Percentiles rank a stretch among this genome's conserved stretches.
Conservation (phyloP, 139 green algal genomes). For the Chlamydomonas sphaeroides region DNA sequence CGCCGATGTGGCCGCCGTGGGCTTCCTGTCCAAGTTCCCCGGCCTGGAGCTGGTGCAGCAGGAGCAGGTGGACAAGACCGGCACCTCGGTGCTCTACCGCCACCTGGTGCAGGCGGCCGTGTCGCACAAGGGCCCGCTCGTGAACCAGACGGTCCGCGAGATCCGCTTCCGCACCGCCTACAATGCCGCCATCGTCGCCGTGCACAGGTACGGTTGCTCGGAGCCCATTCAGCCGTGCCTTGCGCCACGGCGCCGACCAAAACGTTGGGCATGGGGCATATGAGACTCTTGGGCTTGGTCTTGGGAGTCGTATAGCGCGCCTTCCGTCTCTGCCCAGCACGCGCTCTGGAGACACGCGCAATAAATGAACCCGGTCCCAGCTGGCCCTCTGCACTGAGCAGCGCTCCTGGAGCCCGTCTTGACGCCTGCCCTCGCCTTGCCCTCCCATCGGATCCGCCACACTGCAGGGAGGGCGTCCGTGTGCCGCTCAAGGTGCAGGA, state of each 20-base stretch:
- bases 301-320: too few species aligned
- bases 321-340: too few species aligned
- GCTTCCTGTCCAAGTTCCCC: constrained; percentile 35
- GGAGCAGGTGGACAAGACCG: constrained; percentile 28
- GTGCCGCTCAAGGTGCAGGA: constrained; percentile 57
- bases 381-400: too few species aligned
- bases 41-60: constrained; percentile 18
- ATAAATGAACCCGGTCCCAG: too few species aligned
- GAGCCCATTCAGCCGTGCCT: too few species aligned
- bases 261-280: too few species aligned
- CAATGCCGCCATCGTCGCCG: constrained; percentile 79
- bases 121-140: neutral
- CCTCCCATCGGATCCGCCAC: too few species aligned
- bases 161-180: constrained; percentile 72
- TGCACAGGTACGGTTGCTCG: constrained; percentile 70
- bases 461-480: constrained; percentile 3
- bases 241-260: too few species aligned
- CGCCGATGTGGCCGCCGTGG: constrained; percentile 13
- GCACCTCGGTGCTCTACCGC: constrained; percentile 14
- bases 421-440: too few species aligned
- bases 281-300: too few species aligned
- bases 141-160: constrained; percentile 8
- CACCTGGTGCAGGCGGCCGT: constrained; percentile 21
- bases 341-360: too few species aligned
- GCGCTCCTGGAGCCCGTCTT: too few species aligned